A percentile compares a stretch with the other conserved stretches of the same genome.
Conservation (phyloP, 1,139 yeast genomes). For the Kluyveromyces sp. region DNA sequence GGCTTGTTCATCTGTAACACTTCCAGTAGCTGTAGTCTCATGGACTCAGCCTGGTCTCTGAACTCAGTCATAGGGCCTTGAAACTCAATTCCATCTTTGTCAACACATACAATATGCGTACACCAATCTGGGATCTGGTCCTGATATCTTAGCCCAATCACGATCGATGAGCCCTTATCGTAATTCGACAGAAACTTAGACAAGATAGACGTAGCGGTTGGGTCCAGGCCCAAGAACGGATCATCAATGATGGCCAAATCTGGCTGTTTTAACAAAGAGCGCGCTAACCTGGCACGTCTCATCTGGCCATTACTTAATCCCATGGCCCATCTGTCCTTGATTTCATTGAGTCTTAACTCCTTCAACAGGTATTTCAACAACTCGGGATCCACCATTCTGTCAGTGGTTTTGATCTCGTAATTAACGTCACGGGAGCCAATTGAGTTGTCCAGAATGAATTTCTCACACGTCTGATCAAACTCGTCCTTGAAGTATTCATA, state of each 20-base stretch:
- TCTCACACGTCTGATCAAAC: slow-evolving; percentile 67
- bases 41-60: slow-evolving; percentile 27
- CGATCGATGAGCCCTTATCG: slow-evolving; percentile 30
- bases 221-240: slow-evolving; percentile 88
- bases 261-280: slow-evolving; percentile 60
- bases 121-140: slow-evolving; percentile 78
- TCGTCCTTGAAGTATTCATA: slow-evolving; percentile 82
- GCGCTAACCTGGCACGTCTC: slow-evolving; percentile 81
- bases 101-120: slow-evolving; percentile 58
- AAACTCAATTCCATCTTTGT: slow-evolving; percentile 43
- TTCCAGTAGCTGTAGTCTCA: slow-evolving; percentile 24
- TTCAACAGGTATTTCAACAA: slow-evolving; percentile 41
- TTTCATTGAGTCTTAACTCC: slow-evolving; percentile 48
- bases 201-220: slow-evolving; percentile 56
- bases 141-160: slow-evolving; percentile 72
- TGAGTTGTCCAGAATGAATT: slow-evolving; percentile 43
- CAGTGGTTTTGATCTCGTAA: slow-evolving; percentile 24
- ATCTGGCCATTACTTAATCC: slow-evolving; percentile 91
- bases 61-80: slow-evolving; percentile 42
- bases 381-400: slow-evolving; percentile 28
- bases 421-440: slow-evolving; percentile 26
- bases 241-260: slow-evolving; percentile 71
- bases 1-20: slow-evolving; percentile 20
- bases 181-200: slow-evolving; percentile 40
- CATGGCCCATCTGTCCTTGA: slow-evolving; percentile 70